Evolutionary conservation across 2,329 filamentous ascomycete genomes (phyloP).

Genomic region (Aureobasidium uvarum): DNA sequence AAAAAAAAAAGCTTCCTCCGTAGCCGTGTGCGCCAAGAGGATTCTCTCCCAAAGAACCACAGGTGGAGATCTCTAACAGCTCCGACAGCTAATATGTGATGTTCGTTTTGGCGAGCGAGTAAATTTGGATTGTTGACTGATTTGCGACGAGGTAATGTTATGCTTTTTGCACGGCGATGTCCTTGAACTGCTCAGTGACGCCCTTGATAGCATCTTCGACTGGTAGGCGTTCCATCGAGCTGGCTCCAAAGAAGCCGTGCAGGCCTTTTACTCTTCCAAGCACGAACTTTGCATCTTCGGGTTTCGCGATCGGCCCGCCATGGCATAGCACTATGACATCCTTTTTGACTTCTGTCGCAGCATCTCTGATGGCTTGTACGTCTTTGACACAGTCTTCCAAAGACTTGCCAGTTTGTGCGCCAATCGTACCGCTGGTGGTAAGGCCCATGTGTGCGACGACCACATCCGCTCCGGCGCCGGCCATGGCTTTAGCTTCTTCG

Average conservation of each 20-base stretch:
- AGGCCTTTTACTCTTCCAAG: slow-evolving; percentile 60
- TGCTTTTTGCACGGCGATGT: slow-evolving; percentile 24
- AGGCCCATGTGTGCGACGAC: slow-evolving; percentile 68
- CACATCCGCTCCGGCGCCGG: slow-evolving; percentile 63
- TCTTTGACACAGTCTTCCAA: slow-evolving; percentile 63
- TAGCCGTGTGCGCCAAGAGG: too few species aligned
- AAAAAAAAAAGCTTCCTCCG: too few species aligned
- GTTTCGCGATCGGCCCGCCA: slow-evolving; percentile 65
- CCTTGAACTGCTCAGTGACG: slow-evolving; percentile 57
- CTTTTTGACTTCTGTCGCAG: slow-evolving; percentile 53
- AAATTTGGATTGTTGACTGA: background rate
- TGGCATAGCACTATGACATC: slow-evolving; percentile 68
- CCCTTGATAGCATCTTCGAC: slow-evolving; percentile 65
- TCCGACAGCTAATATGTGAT: too few species aligned
- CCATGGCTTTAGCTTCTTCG: slow-evolving; percentile 62
- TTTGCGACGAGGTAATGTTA: background rate
- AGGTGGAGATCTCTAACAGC: too few species aligned
- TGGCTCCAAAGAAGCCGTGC: slow-evolving; percentile 71
- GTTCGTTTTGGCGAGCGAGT: background rate
- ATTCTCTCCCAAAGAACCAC: too few species aligned
- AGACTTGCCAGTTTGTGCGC: slow-evolving; percentile 59
- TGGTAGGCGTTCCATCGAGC: slow-evolving; percentile 66
- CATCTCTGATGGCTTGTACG: slow-evolving; percentile 64
- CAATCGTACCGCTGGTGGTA: slow-evolving; percentile 64
- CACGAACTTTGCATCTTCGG: slow-evolving; percentile 63